Conservation (phyloP, 2,329 filamentous ascomycete species). For the Hypoxylon rubiginosum region DNA sequence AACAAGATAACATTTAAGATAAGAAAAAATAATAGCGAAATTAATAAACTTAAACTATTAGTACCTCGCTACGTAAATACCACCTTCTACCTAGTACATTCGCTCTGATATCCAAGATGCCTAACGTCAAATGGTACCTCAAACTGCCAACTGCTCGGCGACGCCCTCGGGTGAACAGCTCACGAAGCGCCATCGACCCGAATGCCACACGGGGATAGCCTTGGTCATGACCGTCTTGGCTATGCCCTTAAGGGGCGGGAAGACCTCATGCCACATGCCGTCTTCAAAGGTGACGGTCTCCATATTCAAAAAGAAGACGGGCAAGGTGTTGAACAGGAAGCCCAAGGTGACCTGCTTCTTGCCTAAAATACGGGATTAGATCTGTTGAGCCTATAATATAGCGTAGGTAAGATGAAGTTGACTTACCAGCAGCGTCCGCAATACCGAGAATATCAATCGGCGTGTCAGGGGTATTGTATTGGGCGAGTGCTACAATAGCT, state of each 20-base stretch:
- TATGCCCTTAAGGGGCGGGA: conserved; percentile 34
- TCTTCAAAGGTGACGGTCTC: conserved; percentile 42
- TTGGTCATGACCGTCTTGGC: conserved; percentile 29
- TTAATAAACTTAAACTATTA: too few species aligned
- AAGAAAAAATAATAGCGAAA: too few species aligned
- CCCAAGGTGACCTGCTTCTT: conserved; percentile 39
- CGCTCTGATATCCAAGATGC: too few species aligned
- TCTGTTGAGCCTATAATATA: not conserved
- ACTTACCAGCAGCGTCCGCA: conserved; percentile 41
- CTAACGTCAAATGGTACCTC: not conserved
- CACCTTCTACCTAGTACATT: too few species aligned
- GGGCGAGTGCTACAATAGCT: conserved; percentile 36
- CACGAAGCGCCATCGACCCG: conserved; percentile 42
- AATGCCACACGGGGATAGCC: conserved; percentile 40
- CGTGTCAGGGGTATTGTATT: conserved; percentile 40
- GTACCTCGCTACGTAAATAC: too few species aligned
- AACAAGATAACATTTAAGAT: too few species aligned
- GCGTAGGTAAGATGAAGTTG: not conserved
- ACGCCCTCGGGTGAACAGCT: conserved; percentile 34
- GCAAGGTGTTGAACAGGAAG: conserved; percentile 43
- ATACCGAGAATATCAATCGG: conserved; percentile 44
- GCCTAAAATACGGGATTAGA: conserved; percentile 7
- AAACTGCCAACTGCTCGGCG: conserved; percentile 33
- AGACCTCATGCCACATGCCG: conserved; percentile 46
- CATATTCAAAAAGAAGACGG: conserved; percentile 46